Evolutionary conservation across 1,139 yeast genomes (phyloP), one percentile per base, ranked within the genome.

Genomic region (Blastobotrys aristatus): DNA sequence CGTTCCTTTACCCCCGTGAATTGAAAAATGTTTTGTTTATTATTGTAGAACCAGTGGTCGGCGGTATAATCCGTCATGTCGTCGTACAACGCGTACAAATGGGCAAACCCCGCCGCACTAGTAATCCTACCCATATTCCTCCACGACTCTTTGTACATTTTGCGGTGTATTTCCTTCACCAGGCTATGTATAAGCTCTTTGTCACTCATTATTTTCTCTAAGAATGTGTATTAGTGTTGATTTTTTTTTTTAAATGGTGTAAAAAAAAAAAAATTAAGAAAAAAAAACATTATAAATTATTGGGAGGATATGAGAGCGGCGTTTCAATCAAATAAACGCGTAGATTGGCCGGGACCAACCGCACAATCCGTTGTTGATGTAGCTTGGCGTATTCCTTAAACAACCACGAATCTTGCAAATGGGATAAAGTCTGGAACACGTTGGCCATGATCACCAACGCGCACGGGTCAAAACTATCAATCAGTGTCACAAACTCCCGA

Each of bases 91-190:
- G 22, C 17, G 13, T 33, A 20, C 37, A 46, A 16, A 29, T 46
- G 48, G 5, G 45, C 44, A 32, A 40, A 46, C 34, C 48, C 42
- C 14, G 37, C 32, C 5, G 45, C 41, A 14, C 48, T 37, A 27
- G 34, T 24, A 10, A 44, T 44, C 14, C 16, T 20, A 7, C 18
- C 16, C 38, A 37, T 22, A 2, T 42, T 22, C 21, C 24, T n/a
- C 47, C 47, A 44, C n/a, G 47, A 37, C 11, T 34, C 38, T 13
- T 22, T 3, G 14, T 20, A 24, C 38, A 44, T 44, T 10, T 16
- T 31, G 6, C 34, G 5, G 14, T 17, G 27, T 10, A 37, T 44
- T 11, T 22, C 24, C 17, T 17, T 14, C 13, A 26, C 32, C 10
- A 42, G 13, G 6, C 20, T 18, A 11, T 16, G 44, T 5, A 41